phyloP scores from a whole-genome alignment of 305 asterid species.

The Fraxinus platypoda region DNA sequence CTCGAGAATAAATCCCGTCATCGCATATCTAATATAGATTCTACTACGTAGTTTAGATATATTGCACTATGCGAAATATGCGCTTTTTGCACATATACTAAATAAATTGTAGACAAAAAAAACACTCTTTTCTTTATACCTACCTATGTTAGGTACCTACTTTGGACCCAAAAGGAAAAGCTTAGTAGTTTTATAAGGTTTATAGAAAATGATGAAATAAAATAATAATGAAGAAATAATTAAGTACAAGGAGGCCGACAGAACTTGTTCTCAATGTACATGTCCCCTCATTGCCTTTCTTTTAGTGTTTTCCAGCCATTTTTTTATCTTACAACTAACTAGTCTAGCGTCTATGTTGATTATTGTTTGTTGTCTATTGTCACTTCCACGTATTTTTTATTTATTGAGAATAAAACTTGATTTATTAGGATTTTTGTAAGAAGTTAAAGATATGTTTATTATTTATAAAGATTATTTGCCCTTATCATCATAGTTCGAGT shows the following conservation, averaged over 20 bases:
- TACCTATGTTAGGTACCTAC: conserved; percentile 11
- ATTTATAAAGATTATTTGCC: no score
- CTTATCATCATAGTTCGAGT: no score
- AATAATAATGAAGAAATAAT: neutral
- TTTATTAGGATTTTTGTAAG: no score
- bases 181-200: conserved; percentile 14
- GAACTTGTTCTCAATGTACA: conserved; percentile 22
- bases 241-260: conserved; percentile 20
- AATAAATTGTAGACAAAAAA: no score
- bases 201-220: conserved; percentile 14
- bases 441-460: no score
- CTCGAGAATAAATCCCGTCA: neutral
- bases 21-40: neutral
- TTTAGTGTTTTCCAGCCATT: neutral
- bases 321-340: neutral
- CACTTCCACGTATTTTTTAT: neutral
- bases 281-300: neutral
- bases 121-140: neutral
- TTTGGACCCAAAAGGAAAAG: conserved; percentile 19
- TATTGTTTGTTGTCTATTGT: neutral
- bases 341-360: neutral
- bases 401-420: neutral
- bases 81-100: no score
- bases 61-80: neutral
- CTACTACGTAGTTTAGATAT: neutral